Conservation (phyloP, 2,329 filamentous ascomycete species). For the Xylaria multiplex region DNA sequence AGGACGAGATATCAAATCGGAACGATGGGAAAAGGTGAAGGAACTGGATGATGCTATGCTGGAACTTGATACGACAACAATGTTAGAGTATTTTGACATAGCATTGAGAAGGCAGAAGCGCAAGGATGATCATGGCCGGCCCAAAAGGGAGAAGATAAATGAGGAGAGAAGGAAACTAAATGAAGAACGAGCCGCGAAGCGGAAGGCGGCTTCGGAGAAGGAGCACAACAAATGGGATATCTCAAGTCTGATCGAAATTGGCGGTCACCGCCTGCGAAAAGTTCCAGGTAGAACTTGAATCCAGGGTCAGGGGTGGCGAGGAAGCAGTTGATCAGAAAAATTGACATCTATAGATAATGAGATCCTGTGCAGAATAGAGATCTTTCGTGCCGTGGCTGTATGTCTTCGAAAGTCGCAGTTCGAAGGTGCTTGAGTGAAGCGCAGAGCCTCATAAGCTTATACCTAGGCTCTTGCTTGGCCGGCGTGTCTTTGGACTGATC, state of each 20-base stretch:
- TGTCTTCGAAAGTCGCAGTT: too few relatives aligned
- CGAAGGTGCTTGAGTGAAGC: too few relatives aligned
- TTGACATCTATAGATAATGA: too few relatives aligned
- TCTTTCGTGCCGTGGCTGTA: too few relatives aligned
- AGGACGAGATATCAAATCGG: conserved; percentile 6
- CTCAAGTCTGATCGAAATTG: not conserved
- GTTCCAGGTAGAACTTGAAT: not conserved
- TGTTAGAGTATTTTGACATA: not conserved
- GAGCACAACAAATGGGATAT: not conserved
- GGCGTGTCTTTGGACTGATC: too few relatives aligned
- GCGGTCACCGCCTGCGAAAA: conserved; percentile 40
- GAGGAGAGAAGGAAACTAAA: not conserved
- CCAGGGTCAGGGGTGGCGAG: too few relatives aligned
- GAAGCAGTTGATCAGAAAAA: too few relatives aligned
- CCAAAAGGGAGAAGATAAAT: not conserved
- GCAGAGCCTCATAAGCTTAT: too few relatives aligned
- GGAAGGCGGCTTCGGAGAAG: not conserved
- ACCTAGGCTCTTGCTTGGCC: too few relatives aligned
- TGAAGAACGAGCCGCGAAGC: not conserved
- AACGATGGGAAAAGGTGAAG: not conserved
- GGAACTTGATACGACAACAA: conserved; percentile 5
- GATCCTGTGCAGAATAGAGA: too few relatives aligned
- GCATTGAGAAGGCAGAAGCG: conserved; percentile 6
- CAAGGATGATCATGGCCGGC: not conserved
- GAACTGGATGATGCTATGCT: conserved; percentile 2